phyloP scores from a whole-genome alignment of 352 stramenopile species.

The Phytophthora fragariae region DNA sequence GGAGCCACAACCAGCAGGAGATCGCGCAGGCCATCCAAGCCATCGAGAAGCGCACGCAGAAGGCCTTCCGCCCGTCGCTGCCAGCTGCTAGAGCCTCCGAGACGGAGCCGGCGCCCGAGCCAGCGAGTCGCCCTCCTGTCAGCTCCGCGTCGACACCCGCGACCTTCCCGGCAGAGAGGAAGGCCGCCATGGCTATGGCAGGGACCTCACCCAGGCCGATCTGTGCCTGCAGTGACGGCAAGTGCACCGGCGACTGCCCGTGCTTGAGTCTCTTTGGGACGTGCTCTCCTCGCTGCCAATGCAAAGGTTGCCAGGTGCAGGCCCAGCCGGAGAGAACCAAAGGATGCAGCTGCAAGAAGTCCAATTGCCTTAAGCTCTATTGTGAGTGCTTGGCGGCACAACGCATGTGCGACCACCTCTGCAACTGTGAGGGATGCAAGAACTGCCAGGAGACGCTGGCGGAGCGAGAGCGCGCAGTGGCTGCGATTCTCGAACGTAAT shows the following conservation, averaged over 20 bases:
- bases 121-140: not conserved
- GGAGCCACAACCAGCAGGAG: slow-evolving; percentile 60
- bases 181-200: slow-evolving; percentile 31
- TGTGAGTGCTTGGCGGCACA: slow-evolving; percentile 85
- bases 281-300: slow-evolving; percentile 47
- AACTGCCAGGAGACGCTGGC: slow-evolving; percentile 63
- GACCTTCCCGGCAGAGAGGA: slow-evolving; percentile 29
- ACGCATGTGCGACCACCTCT: slow-evolving; percentile 72
- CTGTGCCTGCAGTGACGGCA: slow-evolving; percentile 50
- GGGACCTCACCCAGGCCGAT: slow-evolving; percentile 18
- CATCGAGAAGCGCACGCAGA: slow-evolving; percentile 66
- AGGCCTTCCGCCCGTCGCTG: slow-evolving; percentile 48
- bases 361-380: slow-evolving; percentile 96
- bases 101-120: not conserved
- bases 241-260: slow-evolving; percentile 52
- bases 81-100: slow-evolving; percentile 25
- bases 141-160: slow-evolving; percentile 7
- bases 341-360: slow-evolving; percentile 97
- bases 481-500: slow-evolving; percentile 92
- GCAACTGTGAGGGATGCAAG: slow-evolving; percentile 87
- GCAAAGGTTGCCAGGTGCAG: slow-evolving; percentile 52
- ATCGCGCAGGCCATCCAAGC: slow-evolving; percentile 62
- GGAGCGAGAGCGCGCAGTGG: slow-evolving; percentile 84
- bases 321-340: slow-evolving; percentile 54
- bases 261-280: slow-evolving; percentile 53